phyloP scores from a whole-genome alignment of 2,329 filamentous ascomycete species.

The Stemphylium lycopersici region DNA sequence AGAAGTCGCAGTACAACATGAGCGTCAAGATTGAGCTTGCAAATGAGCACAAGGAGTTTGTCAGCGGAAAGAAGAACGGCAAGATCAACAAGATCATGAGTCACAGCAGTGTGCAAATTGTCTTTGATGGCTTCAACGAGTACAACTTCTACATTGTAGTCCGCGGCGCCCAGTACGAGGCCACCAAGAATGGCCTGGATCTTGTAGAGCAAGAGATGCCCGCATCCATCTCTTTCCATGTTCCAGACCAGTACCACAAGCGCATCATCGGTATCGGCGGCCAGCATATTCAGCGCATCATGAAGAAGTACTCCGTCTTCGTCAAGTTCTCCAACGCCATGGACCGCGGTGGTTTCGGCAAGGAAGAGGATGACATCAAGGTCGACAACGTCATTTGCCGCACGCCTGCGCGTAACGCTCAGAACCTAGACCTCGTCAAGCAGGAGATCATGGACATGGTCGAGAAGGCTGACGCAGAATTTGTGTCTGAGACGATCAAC shows the following conservation, averaged over 20 bases:
- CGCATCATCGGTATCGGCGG: conserved; percentile 98
- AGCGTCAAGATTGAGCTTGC: conserved; percentile 98
- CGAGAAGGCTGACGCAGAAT: conserved; percentile 95
- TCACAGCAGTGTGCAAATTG: conserved; percentile 98
- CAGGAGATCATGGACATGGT: conserved; percentile 99
- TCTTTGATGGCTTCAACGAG: conserved; percentile 98
- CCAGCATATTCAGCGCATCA: conserved; percentile 98
- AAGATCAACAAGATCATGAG: conserved; percentile 99
- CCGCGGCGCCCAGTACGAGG: conserved; percentile 88
- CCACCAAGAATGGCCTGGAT: conserved; percentile 88
- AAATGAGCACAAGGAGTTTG: conserved; percentile 99
- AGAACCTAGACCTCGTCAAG: conserved; percentile 96
- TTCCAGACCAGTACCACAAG: conserved; percentile 98
- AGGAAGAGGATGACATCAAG: conserved; percentile 97
- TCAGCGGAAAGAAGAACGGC: conserved; percentile 99
- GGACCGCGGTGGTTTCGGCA: conserved; percentile 91
- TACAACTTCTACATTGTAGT: conserved; percentile 99
- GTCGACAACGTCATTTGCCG: conserved; percentile 99
- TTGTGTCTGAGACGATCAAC: conserved; percentile 89
- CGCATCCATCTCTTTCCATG: conserved; percentile 97
- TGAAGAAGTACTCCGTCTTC: conserved; percentile 99
- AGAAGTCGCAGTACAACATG: conserved; percentile 87
- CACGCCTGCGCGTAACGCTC: conserved; percentile 93
- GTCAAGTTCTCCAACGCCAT: conserved; percentile 99
- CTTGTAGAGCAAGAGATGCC: conserved; percentile 99